Evolutionary conservation across 352 stramenopile species (phyloP).

Genomic region (Phytophthora vignae): DNA sequence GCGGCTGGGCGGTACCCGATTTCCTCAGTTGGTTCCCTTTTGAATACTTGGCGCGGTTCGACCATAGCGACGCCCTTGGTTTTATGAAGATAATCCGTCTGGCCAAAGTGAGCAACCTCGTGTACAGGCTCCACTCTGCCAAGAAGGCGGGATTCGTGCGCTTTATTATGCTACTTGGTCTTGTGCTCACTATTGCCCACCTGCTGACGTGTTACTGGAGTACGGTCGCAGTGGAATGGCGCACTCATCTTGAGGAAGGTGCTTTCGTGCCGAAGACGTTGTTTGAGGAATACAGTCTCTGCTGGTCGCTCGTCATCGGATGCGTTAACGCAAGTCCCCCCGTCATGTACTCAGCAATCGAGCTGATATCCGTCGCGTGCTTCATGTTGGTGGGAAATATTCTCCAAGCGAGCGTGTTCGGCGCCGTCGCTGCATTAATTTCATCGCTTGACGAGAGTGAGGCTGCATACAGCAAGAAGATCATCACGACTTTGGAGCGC

Average conservation of each 20-base stretch:
- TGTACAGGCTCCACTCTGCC: conserved; percentile 56
- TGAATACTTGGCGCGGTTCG: conserved; percentile 39
- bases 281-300: conserved; percentile 54
- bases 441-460: conserved; percentile 76
- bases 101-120: conserved; percentile 71
- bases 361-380: conserved; percentile 60
- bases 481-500: conserved; percentile 66
- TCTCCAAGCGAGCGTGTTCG: conserved; percentile 74
- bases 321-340: conserved; percentile 72
- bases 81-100: conserved; percentile 72
- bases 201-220: conserved; percentile 70
- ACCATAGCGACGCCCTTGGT: conserved; percentile 52
- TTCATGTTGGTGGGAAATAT: conserved; percentile 80
- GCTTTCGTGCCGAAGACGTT: conserved; percentile 34
- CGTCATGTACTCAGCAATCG: conserved; percentile 51
- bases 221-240: conserved; percentile 58
- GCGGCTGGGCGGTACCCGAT: conserved; percentile 61
- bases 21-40: conserved; percentile 79
- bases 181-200: conserved; percentile 65
- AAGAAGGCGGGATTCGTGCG: conserved; percentile 69
- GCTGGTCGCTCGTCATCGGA: conserved; percentile 68
- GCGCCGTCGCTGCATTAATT: conserved; percentile 67
- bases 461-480: conserved; percentile 69
- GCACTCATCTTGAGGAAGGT: conserved; percentile 42
- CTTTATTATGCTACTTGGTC: conserved; percentile 52